Percentiles rank a stretch among this genome's conserved stretches.
Conservation (phyloP, 129 eudicot species). For the Lonicera japonica region DNA sequence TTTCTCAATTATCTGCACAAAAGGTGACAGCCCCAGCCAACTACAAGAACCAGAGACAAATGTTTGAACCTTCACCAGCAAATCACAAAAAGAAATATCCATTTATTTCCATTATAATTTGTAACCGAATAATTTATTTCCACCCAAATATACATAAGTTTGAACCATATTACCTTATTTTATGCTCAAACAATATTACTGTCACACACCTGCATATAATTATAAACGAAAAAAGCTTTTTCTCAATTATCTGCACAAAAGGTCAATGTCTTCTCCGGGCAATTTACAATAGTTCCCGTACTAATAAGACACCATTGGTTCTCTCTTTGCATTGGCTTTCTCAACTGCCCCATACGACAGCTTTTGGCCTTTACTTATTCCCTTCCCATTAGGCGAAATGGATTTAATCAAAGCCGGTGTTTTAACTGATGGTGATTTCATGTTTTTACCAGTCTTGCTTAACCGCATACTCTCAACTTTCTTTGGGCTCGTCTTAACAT, state of each 20-base stretch:
- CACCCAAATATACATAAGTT: too few relatives aligned
- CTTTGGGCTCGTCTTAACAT: constrained; percentile 45
- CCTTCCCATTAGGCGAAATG: constrained; percentile 45
- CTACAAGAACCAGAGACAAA: too few relatives aligned
- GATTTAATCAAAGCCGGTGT: constrained; percentile 40
- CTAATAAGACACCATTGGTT: constrained; percentile 22
- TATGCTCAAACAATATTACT: constrained; percentile 1
- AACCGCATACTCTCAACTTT: constrained; percentile 32
- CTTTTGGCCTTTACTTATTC: constrained; percentile 42
- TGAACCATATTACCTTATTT: too few relatives aligned
- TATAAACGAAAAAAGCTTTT: constrained; percentile 8
- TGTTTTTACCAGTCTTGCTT: constrained; percentile 29
- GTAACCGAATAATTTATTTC: not conserved
- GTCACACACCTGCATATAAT: constrained; percentile 22
- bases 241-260: constrained; percentile 7
- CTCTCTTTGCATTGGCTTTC: constrained; percentile 21
- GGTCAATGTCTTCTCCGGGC: not conserved
- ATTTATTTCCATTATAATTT: not conserved
- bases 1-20: constrained; percentile 7
- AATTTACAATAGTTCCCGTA: not conserved
- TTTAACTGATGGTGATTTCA: constrained; percentile 32
- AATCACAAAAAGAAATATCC: not conserved
- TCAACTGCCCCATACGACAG: constrained; percentile 48
- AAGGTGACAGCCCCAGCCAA: not conserved
- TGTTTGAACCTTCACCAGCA: not conserved